phyloP scores from a whole-genome alignment of 202 grass and related monocot genomes.

The Carex arenaria region DNA sequence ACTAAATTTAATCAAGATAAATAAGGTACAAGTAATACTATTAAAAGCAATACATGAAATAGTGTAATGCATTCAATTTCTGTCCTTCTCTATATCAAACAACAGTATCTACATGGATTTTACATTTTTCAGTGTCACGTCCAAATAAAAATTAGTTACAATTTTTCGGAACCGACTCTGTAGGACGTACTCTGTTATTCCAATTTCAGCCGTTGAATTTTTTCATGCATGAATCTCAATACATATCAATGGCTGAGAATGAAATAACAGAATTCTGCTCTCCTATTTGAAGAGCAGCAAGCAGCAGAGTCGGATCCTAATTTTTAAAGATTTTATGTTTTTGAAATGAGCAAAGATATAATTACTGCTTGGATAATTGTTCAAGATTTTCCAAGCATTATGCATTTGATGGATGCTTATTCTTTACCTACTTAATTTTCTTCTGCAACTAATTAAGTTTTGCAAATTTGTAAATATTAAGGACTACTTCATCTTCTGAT shows the following conservation, averaged over 20 bases:
- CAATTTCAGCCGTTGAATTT: no score
- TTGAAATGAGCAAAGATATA: not conserved
- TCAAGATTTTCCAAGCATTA: not conserved
- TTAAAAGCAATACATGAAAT: not conserved
- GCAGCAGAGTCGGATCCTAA: no score
- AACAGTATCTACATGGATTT: not conserved
- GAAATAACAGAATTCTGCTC: no score
- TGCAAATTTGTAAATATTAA: not conserved
- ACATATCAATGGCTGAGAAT: no score
- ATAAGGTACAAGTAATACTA: not conserved
- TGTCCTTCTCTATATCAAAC: not conserved
- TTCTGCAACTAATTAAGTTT: not conserved
- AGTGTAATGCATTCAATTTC: not conserved
- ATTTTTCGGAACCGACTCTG: no score
- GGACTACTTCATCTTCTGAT: not conserved
- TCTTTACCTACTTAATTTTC: not conserved
- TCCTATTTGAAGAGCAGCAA: no score
- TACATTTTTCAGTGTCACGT: no score
- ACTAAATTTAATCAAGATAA: not conserved
- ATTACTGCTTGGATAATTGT: not conserved
- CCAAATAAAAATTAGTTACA: not conserved
- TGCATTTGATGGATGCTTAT: not conserved
- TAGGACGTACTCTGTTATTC: no score
- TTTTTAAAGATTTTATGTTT: not conserved
- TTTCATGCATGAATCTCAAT: no score